Base-by-base conservation (phyloP, 2,329 filamentous ascomycete species). In the Didymella pinodella region DNA sequence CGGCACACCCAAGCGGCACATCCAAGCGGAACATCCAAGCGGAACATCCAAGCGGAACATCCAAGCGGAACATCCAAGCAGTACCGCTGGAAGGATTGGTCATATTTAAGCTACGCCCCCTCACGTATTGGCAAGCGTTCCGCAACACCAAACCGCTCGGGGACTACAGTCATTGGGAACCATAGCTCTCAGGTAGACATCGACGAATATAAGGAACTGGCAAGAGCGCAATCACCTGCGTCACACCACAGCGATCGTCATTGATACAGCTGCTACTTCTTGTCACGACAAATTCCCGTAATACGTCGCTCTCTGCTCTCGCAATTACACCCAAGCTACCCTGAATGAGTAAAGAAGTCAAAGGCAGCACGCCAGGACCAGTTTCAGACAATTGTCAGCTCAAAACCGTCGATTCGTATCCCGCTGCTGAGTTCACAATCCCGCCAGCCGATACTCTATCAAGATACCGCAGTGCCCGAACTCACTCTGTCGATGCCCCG, bases 311-410 rank as follows among this genome's bases (percentile, higher is more conserved):
- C 43, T 26, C 32, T 60, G 52, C 47, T 44, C 43, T 49, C 31
- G 57, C 38, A 58, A 28, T 20, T 51, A 43, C 32, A 20, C 7
- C 44, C 14, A 12, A 57, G 26, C 32, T 18, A 55, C 25, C 51
- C 62, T 55, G 41, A 64, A 76, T 76, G 74, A 71, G 55, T 66
- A 60, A 68, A 66, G 63, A 71, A 66, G 51, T 50, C 66, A 79
- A 80, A 71, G 78, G 78, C 78, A 79, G 78, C 78, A 79, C 65
- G 78, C 78, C 78, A 80, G 78, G 78, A 79, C 74, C 62, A 72
- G 59, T 71, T 54, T 38, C 5, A 56, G 59, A 72, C 63, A 61
- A 59, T 20, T 50, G 64, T 20, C 62, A 65, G 18, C 65, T 73
- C 47, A 47, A 65, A 20, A 65, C 65, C 58, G 65, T 70, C 31